Evolutionary conservation across 2,329 filamentous ascomycete genomes (phyloP).

Genomic region (Penicillium expansum): DNA sequence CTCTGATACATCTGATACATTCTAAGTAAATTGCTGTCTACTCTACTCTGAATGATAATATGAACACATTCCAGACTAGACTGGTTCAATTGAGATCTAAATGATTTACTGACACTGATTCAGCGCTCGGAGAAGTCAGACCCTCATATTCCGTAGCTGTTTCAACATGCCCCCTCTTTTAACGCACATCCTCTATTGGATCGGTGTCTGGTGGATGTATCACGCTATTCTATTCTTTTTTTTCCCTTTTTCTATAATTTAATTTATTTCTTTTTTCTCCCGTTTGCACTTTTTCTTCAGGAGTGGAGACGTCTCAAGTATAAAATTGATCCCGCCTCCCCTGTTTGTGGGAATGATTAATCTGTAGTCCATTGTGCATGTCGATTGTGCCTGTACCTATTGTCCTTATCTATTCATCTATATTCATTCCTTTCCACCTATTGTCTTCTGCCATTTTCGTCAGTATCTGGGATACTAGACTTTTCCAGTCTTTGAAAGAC

Average conservation of each 20-base stretch:
- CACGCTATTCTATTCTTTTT: constrained; percentile 16
- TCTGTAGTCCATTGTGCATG: constrained; percentile 14
- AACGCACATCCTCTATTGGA: constrained; percentile 25
- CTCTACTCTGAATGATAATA: background rate
- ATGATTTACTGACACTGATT: background rate
- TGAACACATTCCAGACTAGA: background rate
- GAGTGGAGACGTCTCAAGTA: background rate
- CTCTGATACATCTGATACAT: background rate
- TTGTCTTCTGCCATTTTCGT: constrained; percentile 1
- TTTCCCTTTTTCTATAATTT: constrained; percentile 5
- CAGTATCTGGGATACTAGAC: constrained; percentile 3
- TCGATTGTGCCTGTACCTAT: no score
- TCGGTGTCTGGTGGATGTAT: constrained; percentile 28
- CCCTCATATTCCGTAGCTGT: background rate
- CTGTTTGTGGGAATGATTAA: background rate
- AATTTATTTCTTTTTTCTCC: constrained; percentile 1
- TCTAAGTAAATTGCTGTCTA: background rate
- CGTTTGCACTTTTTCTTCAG: background rate
- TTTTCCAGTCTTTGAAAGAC: constrained; percentile 18
- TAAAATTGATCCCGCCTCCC: background rate
- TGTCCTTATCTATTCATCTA: constrained; percentile 14
- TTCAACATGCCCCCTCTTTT: constrained; percentile 20
- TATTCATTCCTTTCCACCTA: constrained; percentile 6
- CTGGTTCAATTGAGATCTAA: background rate
- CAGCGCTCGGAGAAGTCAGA: constrained; percentile 6